A percentile compares a stretch with the other conserved stretches of the same genome.
Evolutionary conservation across 1,139 yeast genomes (phyloP).

Genomic region (Magnusiomyces tetraspermus): DNA sequence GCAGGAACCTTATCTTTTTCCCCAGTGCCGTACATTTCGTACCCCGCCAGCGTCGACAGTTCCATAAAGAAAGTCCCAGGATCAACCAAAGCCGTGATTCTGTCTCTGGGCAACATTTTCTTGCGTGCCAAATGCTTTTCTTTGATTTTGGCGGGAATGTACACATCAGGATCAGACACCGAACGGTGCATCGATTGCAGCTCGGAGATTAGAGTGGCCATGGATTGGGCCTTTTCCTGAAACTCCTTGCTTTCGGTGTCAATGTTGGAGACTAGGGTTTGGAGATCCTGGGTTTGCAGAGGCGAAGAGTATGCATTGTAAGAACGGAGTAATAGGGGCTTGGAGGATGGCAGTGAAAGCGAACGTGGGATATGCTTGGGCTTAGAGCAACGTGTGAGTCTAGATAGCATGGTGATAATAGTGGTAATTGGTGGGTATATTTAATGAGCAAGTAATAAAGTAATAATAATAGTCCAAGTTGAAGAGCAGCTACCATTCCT

Average conservation of each 20-base stretch:
- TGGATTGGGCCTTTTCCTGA: conserved; percentile 21
- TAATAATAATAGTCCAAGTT: too few relatives aligned
- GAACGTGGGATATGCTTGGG: too few relatives aligned
- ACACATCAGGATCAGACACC: conserved; percentile 19
- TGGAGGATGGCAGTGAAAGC: too few relatives aligned
- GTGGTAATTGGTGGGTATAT: too few relatives aligned
- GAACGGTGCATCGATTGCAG: conserved; percentile 20
- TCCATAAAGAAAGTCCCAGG: conserved; percentile 31
- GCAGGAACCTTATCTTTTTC: conserved; percentile 31
- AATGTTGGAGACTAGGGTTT: conserved; percentile 24
- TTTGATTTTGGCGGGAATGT: conserved; percentile 27
- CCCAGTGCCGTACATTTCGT: conserved; percentile 27
- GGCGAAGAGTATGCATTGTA: conserved; percentile 16
- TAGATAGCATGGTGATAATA: too few relatives aligned
- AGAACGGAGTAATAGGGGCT: neutral
- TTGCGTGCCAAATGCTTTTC: conserved; percentile 34
- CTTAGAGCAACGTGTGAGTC: too few relatives aligned
- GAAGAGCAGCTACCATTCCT: too few relatives aligned
- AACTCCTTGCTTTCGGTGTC: conserved; percentile 25
- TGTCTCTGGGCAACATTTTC: conserved; percentile 30
- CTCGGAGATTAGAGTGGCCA: conserved; percentile 19
- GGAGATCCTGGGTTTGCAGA: conserved; percentile 12
- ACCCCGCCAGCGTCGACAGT: conserved; percentile 28
- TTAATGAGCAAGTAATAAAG: too few relatives aligned
- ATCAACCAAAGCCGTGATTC: conserved; percentile 28